Evolutionary conservation across 2,329 filamentous ascomycete genomes (phyloP).

Genomic region (Emmonsiellopsis sp.): DNA sequence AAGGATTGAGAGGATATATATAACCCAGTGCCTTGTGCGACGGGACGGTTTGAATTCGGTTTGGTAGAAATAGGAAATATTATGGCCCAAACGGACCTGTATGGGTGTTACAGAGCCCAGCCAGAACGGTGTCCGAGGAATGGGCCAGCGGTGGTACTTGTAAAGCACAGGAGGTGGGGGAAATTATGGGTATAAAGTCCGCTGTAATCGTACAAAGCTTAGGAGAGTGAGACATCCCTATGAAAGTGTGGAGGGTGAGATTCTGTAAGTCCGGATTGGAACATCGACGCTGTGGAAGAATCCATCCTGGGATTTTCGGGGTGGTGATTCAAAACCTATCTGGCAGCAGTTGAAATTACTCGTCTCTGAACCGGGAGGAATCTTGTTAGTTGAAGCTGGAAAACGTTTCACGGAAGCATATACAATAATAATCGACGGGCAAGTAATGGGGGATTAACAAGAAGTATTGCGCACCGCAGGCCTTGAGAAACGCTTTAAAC

Average conservation of each 20-base stretch:
- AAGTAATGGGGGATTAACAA: conserved; percentile 9
- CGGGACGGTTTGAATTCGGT: neutral
- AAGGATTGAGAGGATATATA: neutral
- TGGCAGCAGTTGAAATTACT: conserved; percentile 28
- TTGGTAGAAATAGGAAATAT: neutral
- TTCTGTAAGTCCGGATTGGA: conserved; percentile 30
- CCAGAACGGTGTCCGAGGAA: neutral
- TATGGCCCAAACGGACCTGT: neutral
- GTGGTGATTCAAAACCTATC: conserved; percentile 34
- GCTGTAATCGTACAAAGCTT: neutral
- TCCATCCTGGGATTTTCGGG: conserved; percentile 34
- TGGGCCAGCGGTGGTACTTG: neutral
- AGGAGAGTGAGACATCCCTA: neutral
- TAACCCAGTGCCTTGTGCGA: neutral
- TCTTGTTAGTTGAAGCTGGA: conserved; percentile 4
- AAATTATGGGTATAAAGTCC: neutral
- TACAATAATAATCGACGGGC: neutral
- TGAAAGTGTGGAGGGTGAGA: conserved; percentile 11
- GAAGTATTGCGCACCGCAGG: conserved; percentile 43
- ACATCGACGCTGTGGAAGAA: conserved; percentile 39
- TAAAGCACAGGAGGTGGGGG: neutral
- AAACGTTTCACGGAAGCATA: neutral
- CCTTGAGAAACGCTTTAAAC: conserved; percentile 49
- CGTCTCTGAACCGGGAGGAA: conserved; percentile 17
- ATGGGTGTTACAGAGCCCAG: neutral